A percentile compares a stretch with the other conserved stretches of the same genome.
phyloP scores from a whole-genome alignment of 2,329 filamentous ascomycete genomes.

The Blastomyces parvus region DNA sequence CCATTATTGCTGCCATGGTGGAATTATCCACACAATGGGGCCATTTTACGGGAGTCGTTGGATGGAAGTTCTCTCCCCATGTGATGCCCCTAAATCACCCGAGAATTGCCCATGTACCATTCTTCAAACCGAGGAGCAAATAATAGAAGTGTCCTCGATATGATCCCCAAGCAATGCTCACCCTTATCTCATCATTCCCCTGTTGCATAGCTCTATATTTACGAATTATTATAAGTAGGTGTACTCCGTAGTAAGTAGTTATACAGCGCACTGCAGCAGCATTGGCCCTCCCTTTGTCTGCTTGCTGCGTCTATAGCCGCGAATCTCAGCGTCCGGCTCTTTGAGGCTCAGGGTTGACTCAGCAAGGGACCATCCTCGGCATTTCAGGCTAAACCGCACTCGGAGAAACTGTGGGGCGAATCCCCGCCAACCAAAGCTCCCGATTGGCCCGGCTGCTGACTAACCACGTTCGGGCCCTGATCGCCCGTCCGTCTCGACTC shows the following conservation, averaged over 20 bases:
- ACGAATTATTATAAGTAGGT: neutral
- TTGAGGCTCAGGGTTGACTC: no score
- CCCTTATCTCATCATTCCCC: neutral
- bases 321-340: neutral
- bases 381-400: neutral
- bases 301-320: neutral
- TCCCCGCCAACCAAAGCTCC: neutral
- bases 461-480: neutral
- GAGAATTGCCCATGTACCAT: neutral
- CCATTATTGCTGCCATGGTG: neutral
- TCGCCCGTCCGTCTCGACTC: neutral
- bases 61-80: neutral
- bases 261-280: no score
- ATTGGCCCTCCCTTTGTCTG: neutral
- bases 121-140: neutral
- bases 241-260: neutral
- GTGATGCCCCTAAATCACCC: conserved; percentile 4
- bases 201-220: neutral
- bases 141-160: neutral
- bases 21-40: neutral
- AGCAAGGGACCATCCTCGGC: neutral
- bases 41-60: neutral
- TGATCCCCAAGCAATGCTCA: neutral
- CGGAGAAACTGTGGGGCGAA: neutral
- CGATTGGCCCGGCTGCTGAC: conserved; percentile 1